Evolutionary conservation across 192 early-diverging fungal genomes (phyloP), one percentile per base, ranked within the genome.

Genomic region (Linnemannia zychae): DNA sequence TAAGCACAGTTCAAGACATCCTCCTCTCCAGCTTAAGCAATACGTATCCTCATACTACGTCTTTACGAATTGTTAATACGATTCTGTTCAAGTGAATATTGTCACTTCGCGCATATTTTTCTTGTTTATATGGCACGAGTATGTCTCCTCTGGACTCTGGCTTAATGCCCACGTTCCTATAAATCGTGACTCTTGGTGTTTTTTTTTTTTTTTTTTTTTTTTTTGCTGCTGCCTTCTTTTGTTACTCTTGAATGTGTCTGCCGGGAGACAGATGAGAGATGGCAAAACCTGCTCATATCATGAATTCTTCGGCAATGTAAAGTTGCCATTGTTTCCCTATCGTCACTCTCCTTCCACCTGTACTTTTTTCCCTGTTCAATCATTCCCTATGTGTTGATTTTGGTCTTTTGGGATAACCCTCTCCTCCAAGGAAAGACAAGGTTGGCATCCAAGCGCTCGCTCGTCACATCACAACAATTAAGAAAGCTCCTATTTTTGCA

Each of bases 371-470:
- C 24, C 15, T 15, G 1, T n/a, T n/a, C n/a, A n/a, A n/a, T n/a
- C n/a, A n/a, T n/a, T n/a, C 57, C 28, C 40, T 44, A 3, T 44
- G 4, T 44, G 40, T 9, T 13, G 28, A n/a, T 28, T 9, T 31
- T 63, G 57, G 57, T 63, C 57, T 63, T 63, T 63, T 63, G 57
- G 57, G 57, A 63, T 63, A 63, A 15, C 57, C 31, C n/a, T 57
- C 24, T 13, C 15, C 57, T 28, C 24, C 24, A 31, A 57, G 52
- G 15, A 7, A 16, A 63, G 28, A 9, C 40, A 44, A 44, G 40
- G 40, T 9, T 6, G 40, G 40, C 40, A 44, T n/a, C n/a, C n/a
- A n/a, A n/a, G n/a, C 40, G 9, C 40, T 44, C 9, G 40, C 40
- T 44, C 9, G 40, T 44, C 12, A 15, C 13, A 2, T 28, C 53